These are phyloP conservation scores for Echinosophora koreensis DNA, from an alignment of 306 rosid genomes.

Conservation along the genomic window DNA sequence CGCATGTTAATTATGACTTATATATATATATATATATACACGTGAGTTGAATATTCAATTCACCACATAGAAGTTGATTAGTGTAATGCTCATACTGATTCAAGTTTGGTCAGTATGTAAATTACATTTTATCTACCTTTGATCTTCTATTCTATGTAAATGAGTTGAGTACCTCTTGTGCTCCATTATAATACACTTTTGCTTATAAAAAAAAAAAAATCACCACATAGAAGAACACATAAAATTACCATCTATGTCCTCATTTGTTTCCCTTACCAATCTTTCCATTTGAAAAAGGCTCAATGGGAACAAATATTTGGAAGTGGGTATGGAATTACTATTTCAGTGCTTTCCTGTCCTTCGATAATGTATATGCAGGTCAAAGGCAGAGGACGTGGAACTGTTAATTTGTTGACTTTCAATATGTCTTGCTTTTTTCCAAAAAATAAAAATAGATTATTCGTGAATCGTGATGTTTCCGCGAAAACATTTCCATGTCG, in stretches of 20 bases:
- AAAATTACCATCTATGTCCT: constrained; percentile 25
- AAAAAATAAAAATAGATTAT: not conserved
- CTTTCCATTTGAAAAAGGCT: constrained; percentile 17
- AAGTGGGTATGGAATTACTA: not conserved
- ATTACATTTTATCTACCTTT: too few relatives aligned
- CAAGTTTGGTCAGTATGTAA: too few relatives aligned
- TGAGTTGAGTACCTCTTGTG: too few relatives aligned
- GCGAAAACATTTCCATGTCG: constrained; percentile 48
- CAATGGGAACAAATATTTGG: constrained; percentile 27
- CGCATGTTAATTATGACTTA: not conserved
- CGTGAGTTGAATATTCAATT: too few relatives aligned
- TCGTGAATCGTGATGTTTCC: constrained; percentile 31
- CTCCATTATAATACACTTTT: not conserved
- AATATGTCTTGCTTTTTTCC: not conserved
- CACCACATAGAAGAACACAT: not conserved
- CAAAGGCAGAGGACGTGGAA: constrained; percentile 27
- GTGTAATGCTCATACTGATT: too few relatives aligned
- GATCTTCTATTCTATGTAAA: too few relatives aligned
- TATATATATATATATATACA: too few relatives aligned
- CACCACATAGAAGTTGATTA: too few relatives aligned
- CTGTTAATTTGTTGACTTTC: constrained; percentile 55
- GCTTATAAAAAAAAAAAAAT: too few relatives aligned
- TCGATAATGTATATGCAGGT: constrained; percentile 11
- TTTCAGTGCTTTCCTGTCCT: not conserved
- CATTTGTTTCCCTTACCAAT: constrained; percentile 37